Evolutionary conservation across 2,329 filamentous ascomycete species (phyloP), one percentile per base, ranked within the genome.

Genomic region (Penicillium sp.): DNA sequence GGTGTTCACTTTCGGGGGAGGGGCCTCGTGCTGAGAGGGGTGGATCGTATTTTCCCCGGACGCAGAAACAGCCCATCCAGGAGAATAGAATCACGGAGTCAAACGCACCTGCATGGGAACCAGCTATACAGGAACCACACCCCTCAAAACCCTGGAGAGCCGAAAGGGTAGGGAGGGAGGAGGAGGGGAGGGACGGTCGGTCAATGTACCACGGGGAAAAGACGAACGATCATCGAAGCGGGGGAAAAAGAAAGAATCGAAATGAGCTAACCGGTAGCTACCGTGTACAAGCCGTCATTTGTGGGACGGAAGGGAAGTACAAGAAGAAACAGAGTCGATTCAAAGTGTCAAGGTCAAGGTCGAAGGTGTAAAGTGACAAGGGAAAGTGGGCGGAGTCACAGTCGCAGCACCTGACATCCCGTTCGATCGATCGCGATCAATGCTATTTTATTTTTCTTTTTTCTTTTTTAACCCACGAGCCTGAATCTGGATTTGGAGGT

Each of bases 201-300:
- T 67, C 63, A 65, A 61, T 64, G 60, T 65, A 68, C 61, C 64
- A 64, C 64, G 60, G 58, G 59, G 61, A 56, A 55, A 59, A 57
- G 55, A 56, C 53, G 58, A 57, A 61, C 50, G 63, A 58, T 66
- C 69, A 71, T 71, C 61, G 67, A 69, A 68, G 65, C 68, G 67
- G 66, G 67, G 59, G 56, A 56, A 42, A 57, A 53, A 50, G 46
- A 53, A 55, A 50, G 51, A 49, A 42, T 29, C 42, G 41, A 32
- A 34, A 26, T 20, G 37, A 31, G 44, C 44, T 42, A 56, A 55
- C 42, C 50, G 48, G 54, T 37, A 42, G 46, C 39, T 54, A 49
- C 42, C 44, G 47, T 47, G 36, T 44, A 23, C 24, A 44, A 54
- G 51, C 46, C 49, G 52, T 55, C 57, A 60, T 55, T 49, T 47